Conservation (phyloP, 768 basidiomycete genomes). For the Termitomyces heimii region DNA sequence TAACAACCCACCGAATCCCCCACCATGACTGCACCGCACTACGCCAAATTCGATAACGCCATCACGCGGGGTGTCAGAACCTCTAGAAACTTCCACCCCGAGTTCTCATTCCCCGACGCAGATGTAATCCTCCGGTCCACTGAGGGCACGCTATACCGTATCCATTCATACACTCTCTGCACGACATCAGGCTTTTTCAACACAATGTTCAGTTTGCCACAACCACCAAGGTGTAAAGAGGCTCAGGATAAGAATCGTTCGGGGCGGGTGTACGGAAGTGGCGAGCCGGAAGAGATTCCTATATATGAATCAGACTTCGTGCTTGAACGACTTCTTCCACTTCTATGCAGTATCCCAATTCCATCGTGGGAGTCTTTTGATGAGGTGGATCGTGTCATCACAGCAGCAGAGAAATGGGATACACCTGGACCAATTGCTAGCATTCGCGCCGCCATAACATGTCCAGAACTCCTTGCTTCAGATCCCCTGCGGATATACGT, state of each 20-base stretch:
- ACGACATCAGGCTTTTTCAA: constrained; percentile 57
- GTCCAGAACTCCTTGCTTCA: constrained; percentile 37
- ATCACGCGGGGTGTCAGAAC: neutral
- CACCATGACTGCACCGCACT: constrained; percentile 15
- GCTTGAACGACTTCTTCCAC: constrained; percentile 49
- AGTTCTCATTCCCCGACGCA: constrained; percentile 26
- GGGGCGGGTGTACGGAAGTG: neutral
- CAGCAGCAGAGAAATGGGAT: constrained; percentile 67
- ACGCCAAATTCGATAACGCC: constrained; percentile 8
- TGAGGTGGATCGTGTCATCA: constrained; percentile 46
- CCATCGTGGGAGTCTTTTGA: constrained; percentile 44
- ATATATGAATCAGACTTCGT: constrained; percentile 37
- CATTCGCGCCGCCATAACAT: constrained; percentile 46
- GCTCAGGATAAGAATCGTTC: neutral
- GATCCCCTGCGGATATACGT: constrained; percentile 48
- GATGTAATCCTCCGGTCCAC: constrained; percentile 33
- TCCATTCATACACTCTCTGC: constrained; percentile 51
- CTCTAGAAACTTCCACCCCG: constrained; percentile 22
- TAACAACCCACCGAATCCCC: constrained; percentile 5
- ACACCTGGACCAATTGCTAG: constrained; percentile 53
- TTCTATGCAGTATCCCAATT: constrained; percentile 51
- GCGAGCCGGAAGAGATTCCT: constrained; percentile 22
- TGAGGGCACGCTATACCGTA: constrained; percentile 46
- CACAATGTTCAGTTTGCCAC: constrained; percentile 57
- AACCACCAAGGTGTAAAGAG: constrained; percentile 19